These are phyloP conservation scores for Periconia macrospinosa DNA, from an alignment of 2,329 filamentous ascomycete species.

Conservation along the genomic window DNA sequence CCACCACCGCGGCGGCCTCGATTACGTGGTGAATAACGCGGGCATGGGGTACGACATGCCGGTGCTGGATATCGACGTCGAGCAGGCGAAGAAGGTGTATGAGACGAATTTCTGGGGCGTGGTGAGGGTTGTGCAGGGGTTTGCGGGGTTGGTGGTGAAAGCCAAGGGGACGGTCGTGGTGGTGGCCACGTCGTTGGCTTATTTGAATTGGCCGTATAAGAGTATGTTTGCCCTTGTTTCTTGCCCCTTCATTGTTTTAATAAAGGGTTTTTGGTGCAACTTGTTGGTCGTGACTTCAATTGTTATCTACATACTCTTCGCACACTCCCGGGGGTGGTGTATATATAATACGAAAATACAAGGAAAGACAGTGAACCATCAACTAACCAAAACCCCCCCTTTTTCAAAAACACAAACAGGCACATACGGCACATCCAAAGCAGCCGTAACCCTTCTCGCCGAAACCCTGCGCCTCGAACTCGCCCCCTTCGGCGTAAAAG, in stretches of 20 bases:
- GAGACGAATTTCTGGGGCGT: conserved; percentile 46
- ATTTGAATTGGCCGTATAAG: neutral
- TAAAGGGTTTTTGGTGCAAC: neutral
- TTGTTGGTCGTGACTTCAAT: no score
- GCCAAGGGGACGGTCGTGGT: conserved; percentile 14
- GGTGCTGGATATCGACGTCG: conserved; percentile 25
- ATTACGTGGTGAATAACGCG: conserved; percentile 48
- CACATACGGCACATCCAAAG: conserved; percentile 38
- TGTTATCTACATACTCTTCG: neutral
- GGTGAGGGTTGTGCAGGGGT: conserved; percentile 42
- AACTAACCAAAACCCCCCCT: neutral
- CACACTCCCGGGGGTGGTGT: neutral
- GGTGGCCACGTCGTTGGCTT: neutral
- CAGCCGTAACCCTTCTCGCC: conserved; percentile 30
- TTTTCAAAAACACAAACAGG: neutral
- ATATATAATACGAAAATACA: neutral
- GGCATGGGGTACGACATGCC: conserved; percentile 38
- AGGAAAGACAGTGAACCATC: neutral
- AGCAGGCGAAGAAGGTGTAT: conserved; percentile 11
- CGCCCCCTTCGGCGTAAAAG: conserved; percentile 16
- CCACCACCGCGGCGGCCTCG: conserved; percentile 5
- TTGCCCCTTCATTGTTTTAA: neutral
- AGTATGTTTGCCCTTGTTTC: neutral
- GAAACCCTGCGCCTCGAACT: conserved; percentile 20
- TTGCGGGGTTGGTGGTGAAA: conserved; percentile 26